phyloP scores from a whole-genome alignment of 768 basidiomycete genomes.

The Exidia glandulosa region DNA sequence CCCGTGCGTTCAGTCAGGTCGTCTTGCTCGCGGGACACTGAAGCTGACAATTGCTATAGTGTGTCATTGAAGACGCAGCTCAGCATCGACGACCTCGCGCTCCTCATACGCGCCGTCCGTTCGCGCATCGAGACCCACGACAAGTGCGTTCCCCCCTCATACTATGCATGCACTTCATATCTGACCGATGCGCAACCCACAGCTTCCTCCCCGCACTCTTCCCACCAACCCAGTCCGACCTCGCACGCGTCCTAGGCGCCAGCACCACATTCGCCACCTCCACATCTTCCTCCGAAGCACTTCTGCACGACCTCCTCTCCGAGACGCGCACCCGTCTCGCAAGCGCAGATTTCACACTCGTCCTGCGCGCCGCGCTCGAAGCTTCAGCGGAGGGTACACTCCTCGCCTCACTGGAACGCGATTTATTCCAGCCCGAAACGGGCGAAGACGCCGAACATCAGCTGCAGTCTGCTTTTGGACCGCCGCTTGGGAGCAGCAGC shows the following conservation, averaged over 20 bases:
- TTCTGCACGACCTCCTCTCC: slow-evolving; percentile 34
- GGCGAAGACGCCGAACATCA: slow-evolving; percentile 3
- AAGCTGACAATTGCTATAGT: not conserved
- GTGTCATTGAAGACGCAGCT: not conserved
- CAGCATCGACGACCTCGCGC: not conserved
- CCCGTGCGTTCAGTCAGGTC: not conserved
- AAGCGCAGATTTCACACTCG: slow-evolving; percentile 58
- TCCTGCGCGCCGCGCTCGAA: slow-evolving; percentile 61
- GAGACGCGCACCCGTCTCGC: slow-evolving; percentile 56
- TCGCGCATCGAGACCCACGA: not conserved
- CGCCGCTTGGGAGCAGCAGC: not conserved
- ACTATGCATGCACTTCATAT: not conserved
- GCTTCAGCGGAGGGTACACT: slow-evolving; percentile 36
- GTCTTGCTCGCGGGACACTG: not conserved
- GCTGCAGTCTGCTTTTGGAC: slow-evolving; percentile 13
- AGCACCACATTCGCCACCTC: too few relatives aligned
- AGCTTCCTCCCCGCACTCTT: not conserved
- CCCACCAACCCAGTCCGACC: not conserved
- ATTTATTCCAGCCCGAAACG: slow-evolving; percentile 40
- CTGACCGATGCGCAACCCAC: not conserved
- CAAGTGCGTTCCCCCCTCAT: not conserved
- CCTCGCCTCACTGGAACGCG: slow-evolving; percentile 49
- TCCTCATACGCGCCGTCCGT: not conserved
- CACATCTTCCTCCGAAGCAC: too few relatives aligned
- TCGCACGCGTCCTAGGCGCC: not conserved